A percentile compares a stretch with the other conserved stretches of the same genome.
Evolutionary conservation across 2,329 filamentous ascomycete species (phyloP).

Genomic region (Neophaeococcomyces aloes): DNA sequence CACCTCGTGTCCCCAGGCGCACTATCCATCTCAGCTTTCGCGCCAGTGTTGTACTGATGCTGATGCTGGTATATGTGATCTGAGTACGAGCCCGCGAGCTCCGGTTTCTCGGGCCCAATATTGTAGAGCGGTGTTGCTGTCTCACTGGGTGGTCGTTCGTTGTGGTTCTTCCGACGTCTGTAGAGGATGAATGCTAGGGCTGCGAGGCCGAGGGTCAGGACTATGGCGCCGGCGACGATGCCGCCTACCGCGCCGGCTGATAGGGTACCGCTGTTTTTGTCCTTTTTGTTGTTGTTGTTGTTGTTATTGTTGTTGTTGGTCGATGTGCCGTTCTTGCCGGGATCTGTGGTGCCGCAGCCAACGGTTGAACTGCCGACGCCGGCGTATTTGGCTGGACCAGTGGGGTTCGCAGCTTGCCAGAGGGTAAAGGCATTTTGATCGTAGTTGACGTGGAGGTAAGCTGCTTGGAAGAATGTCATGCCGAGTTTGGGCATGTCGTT

Average conservation of each 20-base stretch:
- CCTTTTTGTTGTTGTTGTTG: background rate
- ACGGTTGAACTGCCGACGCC: background rate
- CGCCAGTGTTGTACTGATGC: background rate
- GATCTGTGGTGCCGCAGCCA: background rate
- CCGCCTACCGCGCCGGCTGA: background rate
- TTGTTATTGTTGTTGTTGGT: background rate
- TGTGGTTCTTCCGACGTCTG: background rate
- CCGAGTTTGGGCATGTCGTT: constrained; percentile 8
- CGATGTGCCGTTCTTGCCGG: background rate
- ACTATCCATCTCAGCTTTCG: background rate
- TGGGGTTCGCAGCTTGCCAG: constrained; percentile 5
- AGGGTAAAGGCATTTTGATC: constrained; percentile 1
- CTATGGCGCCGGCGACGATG: background rate
- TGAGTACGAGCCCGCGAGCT: background rate
- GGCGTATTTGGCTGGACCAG: background rate
- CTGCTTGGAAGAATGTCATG: constrained; percentile 10
- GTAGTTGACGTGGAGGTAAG: constrained; percentile 10
- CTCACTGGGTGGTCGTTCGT: background rate
- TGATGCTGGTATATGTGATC: background rate
- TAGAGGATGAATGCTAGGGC: background rate
- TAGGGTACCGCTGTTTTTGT: background rate
- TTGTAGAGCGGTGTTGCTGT: background rate
- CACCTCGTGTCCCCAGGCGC: background rate
- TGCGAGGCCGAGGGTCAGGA: background rate
- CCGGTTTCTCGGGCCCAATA: background rate